These are phyloP conservation scores for Blastocystis hominis DNA, from an alignment of 352 stramenopile genomes.

Conservation along the genomic window DNA sequence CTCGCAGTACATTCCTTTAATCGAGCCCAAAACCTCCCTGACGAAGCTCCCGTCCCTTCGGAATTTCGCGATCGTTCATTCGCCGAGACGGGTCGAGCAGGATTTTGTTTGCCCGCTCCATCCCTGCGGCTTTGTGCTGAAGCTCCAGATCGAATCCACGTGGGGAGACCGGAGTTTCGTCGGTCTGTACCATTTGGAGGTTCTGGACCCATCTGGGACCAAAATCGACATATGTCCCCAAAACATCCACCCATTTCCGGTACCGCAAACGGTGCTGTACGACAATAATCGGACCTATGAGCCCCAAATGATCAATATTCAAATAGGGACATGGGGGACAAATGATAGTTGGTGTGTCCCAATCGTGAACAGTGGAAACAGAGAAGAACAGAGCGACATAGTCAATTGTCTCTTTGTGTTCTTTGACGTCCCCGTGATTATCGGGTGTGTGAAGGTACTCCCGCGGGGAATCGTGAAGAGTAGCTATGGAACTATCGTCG, in stretches of 20 bases:
- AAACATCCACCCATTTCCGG: neutral
- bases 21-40: neutral
- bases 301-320: neutral
- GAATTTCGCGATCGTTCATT: neutral
- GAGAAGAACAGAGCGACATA: neutral
- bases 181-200: neutral
- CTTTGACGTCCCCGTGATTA: neutral
- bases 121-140: slow-evolving; percentile 9
- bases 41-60: neutral
- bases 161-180: neutral
- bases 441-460: slow-evolving; percentile 12
- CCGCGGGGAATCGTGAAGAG: neutral
- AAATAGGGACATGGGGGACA: neutral
- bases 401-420: neutral
- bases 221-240: neutral
- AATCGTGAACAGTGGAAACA: neutral
- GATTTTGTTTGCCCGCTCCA: slow-evolving; percentile 8
- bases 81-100: neutral
- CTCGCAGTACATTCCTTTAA: neutral
- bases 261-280: neutral
- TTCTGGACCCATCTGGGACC: neutral
- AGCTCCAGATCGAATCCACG: neutral
- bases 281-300: neutral
- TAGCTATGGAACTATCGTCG: slow-evolving; percentile 32
- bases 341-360: neutral